A percentile compares a stretch with the other conserved stretches of the same genome.
Evolutionary conservation across 306 rosid species (phyloP).

Genomic region (Quillaja saponaria): DNA sequence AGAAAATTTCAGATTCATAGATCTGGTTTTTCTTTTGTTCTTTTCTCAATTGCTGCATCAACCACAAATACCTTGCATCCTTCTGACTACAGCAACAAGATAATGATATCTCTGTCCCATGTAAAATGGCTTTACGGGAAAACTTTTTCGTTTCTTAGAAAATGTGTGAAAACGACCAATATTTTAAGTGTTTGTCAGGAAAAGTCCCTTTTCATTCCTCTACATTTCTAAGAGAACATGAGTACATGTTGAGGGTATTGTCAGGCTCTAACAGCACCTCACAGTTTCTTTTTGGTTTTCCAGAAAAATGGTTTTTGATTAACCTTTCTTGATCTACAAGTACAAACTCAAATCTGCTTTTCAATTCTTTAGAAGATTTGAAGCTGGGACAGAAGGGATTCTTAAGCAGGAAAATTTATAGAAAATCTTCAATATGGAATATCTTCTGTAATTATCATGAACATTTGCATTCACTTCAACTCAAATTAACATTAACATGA

Average conservation of each 20-base stretch:
- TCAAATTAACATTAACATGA: no score
- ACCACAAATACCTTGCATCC: constrained; percentile 26
- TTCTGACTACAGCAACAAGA: constrained; percentile 23
- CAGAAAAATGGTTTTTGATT: constrained; percentile 36
- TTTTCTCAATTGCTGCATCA: constrained; percentile 17
- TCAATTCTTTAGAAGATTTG: constrained; percentile 19
- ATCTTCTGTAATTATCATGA: constrained; percentile 25
- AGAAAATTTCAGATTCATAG: constrained; percentile 27
- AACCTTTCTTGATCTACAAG: constrained; percentile 40
- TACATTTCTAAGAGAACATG: constrained; percentile 25
- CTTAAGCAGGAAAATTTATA: constrained; percentile 36
- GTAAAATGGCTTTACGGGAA: constrained; percentile 35
- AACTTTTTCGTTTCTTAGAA: constrained; percentile 25
- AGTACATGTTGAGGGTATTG: constrained; percentile 23
- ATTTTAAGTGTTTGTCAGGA: background rate
- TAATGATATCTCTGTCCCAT: constrained; percentile 19
- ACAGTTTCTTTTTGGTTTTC: constrained; percentile 40
- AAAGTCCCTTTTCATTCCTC: constrained; percentile 4
- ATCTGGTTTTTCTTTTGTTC: constrained; percentile 30
- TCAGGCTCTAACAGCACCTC: constrained; percentile 14
- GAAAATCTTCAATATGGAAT: constrained; percentile 23
- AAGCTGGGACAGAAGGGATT: constrained; percentile 32
- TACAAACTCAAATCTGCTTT: constrained; percentile 25
- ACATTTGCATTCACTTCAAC: constrained; percentile 17
- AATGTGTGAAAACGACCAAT: constrained; percentile 14